These are phyloP conservation scores for Fusarium sp. DNA, from an alignment of 2,329 filamentous ascomycete genomes.

Conservation along the genomic window DNA sequence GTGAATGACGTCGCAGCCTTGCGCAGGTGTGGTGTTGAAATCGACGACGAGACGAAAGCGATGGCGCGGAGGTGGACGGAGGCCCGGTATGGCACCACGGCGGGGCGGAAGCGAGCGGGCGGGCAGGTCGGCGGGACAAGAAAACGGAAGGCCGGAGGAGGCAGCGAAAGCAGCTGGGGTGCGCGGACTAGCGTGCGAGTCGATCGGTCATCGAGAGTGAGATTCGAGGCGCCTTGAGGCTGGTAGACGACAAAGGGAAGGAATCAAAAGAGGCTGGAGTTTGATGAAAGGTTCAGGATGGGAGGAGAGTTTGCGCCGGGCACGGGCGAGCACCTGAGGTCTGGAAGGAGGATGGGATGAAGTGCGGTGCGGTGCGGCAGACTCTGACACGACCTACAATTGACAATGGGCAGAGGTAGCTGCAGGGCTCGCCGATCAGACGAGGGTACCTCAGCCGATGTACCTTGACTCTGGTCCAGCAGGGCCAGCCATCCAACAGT, in stretches of 20 bases:
- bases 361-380: slow-evolving; percentile 22
- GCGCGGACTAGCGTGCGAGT: slow-evolving; percentile 18
- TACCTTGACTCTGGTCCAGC: background rate
- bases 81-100: slow-evolving; percentile 36
- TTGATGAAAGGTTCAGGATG: slow-evolving; percentile 18
- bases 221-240: background rate
- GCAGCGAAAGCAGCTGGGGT: slow-evolving; percentile 12
- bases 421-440: slow-evolving; percentile 43
- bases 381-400: slow-evolving; percentile 28
- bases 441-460: slow-evolving; percentile 26
- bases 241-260: background rate
- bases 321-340: slow-evolving; percentile 12
- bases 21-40: slow-evolving; percentile 24
- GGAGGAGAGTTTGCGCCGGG: slow-evolving; percentile 6
- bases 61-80: slow-evolving; percentile 36
- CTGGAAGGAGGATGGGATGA: slow-evolving; percentile 1
- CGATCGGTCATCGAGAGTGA: slow-evolving; percentile 26
- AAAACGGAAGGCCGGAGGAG: slow-evolving; percentile 22
- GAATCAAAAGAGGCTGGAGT: slow-evolving; percentile 12
- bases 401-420: slow-evolving; percentile 29
- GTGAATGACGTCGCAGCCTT: slow-evolving; percentile 20
- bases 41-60: slow-evolving; percentile 20
- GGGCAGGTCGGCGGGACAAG: slow-evolving; percentile 21
- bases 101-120: slow-evolving; percentile 28
- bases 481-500: slow-evolving; percentile 1